phyloP scores from a whole-genome alignment of 345 rosid species.

The Microthlaspi erraticum region DNA sequence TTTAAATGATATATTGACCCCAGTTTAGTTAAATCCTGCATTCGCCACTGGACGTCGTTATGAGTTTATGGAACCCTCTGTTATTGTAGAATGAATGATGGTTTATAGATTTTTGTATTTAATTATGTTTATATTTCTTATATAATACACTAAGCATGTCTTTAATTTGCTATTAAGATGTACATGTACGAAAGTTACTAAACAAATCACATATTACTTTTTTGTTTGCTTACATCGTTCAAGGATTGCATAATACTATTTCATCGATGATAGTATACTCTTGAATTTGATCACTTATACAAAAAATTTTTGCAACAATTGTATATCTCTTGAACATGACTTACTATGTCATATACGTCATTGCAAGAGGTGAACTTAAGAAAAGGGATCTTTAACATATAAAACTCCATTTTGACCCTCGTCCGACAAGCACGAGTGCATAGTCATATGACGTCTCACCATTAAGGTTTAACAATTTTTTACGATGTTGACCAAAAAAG shows the following conservation, averaged over 20 bases:
- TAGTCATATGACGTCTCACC: slow-evolving; percentile 28
- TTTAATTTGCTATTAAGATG: not conserved
- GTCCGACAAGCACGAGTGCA: slow-evolving; percentile 21
- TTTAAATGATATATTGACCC: too few species aligned
- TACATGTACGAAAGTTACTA: not conserved
- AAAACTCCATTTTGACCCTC: not conserved
- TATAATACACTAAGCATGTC: not conserved
- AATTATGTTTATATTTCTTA: not conserved
- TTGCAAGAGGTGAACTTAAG: not conserved
- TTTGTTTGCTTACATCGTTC: not conserved
- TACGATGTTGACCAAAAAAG: not conserved
- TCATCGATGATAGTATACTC: not conserved
- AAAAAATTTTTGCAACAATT: not conserved
- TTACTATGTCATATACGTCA: not conserved
- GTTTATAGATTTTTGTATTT: not conserved
- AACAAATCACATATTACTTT: not conserved
- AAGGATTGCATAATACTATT: not conserved
- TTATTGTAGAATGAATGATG: not conserved
- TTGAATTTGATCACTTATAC: too few species aligned
- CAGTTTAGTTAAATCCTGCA: too few species aligned
- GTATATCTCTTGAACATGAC: not conserved
- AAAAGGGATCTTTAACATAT: not conserved
- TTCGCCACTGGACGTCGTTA: too few species aligned
- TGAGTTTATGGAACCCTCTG: not conserved
- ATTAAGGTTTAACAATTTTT: not conserved